Conservation (phyloP, 768 basidiomycete genomes). For the Pleurotus tuber-regium region DNA sequence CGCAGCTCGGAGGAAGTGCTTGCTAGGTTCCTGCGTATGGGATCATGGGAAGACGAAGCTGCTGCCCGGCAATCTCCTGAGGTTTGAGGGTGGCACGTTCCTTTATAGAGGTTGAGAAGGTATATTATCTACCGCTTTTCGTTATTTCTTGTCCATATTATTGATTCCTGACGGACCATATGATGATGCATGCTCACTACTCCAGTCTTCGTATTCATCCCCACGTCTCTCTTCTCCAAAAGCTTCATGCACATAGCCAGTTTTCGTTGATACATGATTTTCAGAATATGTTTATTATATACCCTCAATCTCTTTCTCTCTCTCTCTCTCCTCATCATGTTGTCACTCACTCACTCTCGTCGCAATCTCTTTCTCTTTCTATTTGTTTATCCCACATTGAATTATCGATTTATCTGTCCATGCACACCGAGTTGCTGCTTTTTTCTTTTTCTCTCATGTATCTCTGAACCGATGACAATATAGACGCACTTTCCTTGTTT, state of each 20-base stretch:
- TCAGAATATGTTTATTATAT: conserved; percentile 1
- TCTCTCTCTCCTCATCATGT: background rate
- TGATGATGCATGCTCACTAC: too few relatives aligned
- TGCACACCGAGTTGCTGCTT: background rate
- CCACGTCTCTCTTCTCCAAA: conserved; percentile 1
- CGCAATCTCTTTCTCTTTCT: conserved; percentile 1
- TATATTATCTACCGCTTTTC: background rate
- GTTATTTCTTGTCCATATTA: background rate
- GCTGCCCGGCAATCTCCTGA: conserved; percentile 1
- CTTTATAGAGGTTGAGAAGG: background rate
- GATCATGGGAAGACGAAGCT: conserved; percentile 61
- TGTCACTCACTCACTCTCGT: conserved; percentile 1
- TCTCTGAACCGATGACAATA: background rate
- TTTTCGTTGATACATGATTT: too few relatives aligned
- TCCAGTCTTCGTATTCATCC: background rate
- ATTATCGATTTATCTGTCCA: background rate
- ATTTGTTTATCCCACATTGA: background rate
- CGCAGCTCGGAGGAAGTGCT: conserved; percentile 86
- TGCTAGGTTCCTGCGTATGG: conserved; percentile 77
- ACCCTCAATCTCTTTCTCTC: background rate
- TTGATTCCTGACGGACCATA: background rate
- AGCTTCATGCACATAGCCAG: background rate
- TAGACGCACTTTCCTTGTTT: background rate
- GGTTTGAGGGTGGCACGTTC: background rate
- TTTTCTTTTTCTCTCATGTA: background rate